These are phyloP conservation scores for Aspergillus campestris DNA, from an alignment of 495 filamentous ascomycete genomes.

Conservation along the genomic window DNA sequence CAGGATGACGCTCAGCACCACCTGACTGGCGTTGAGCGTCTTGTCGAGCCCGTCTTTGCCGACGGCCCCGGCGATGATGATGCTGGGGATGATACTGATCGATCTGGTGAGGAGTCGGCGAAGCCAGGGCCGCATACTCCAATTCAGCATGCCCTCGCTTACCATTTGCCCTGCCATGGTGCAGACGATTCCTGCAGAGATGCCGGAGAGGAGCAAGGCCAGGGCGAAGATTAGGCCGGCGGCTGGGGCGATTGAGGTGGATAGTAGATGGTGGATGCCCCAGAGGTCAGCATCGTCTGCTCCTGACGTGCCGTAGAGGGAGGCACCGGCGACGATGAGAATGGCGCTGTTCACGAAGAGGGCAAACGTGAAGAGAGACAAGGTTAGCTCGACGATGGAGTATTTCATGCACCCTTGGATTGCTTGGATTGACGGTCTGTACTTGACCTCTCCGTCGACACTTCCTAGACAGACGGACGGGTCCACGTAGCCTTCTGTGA, in stretches of 20 bases:
- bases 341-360: slow-evolving; percentile 93
- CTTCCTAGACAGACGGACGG: slow-evolving; percentile 28
- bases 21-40: slow-evolving; percentile 72
- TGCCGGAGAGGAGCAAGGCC: slow-evolving; percentile 67
- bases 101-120: slow-evolving; percentile 60
- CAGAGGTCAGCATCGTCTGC: slow-evolving; percentile 67
- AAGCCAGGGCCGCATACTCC: slow-evolving; percentile 62
- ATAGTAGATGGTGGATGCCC: slow-evolving; percentile 71
- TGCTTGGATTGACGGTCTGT: slow-evolving; percentile 68
- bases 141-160: slow-evolving; percentile 67
- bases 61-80: slow-evolving; percentile 73
- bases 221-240: slow-evolving; percentile 71
- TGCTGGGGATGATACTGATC: slow-evolving; percentile 71
- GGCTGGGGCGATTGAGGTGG: slow-evolving; percentile 57
- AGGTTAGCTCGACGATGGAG: slow-evolving; percentile 62
- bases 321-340: slow-evolving; percentile 78
- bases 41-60: slow-evolving; percentile 60
- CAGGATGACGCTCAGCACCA: slow-evolving; percentile 70
- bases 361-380: slow-evolving; percentile 84
- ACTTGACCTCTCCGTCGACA: slow-evolving; percentile 46
- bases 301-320: slow-evolving; percentile 51
- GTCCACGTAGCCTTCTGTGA: slow-evolving; percentile 47
- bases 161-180: slow-evolving; percentile 83
- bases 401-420: slow-evolving; percentile 74
- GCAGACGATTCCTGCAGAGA: slow-evolving; percentile 71